Conservation (phyloP, 108 stramenopile genomes). For the Thalassiosira profunda region DNA sequence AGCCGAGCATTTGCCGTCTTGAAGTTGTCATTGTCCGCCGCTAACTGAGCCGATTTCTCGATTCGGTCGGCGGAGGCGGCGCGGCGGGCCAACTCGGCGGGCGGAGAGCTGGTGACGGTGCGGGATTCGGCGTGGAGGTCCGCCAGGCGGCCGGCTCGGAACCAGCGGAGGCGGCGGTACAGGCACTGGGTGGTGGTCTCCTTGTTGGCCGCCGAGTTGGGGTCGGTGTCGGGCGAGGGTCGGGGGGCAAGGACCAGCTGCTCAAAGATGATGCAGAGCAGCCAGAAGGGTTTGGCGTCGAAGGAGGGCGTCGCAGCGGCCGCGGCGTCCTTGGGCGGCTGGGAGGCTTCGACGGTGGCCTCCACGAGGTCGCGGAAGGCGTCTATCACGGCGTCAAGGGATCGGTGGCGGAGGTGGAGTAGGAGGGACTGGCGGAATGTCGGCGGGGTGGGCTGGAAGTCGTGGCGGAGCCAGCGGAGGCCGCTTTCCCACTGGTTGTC, state of each 20-base stretch:
- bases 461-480: background rate
- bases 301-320: background rate
- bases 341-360: background rate
- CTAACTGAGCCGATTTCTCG: conserved; percentile 11
- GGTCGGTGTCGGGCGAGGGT: too few relatives aligned
- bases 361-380: background rate
- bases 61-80: background rate
- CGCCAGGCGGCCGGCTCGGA: background rate
- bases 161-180: background rate
- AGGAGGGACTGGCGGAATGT: background rate
- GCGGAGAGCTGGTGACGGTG: background rate
- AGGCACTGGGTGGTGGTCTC: background rate
- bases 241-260: background rate
- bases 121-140: background rate
- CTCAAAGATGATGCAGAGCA: background rate
- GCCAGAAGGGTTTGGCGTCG: background rate
- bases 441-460: background rate
- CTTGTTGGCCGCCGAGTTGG: too few relatives aligned
- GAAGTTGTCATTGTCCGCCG: conserved; percentile 19
- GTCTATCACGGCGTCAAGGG: background rate
- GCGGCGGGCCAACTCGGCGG: background rate
- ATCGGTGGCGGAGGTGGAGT: background rate
- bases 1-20: conserved; percentile 6
- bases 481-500: background rate
- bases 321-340: background rate